Evolutionary conservation across 2,329 filamentous ascomycete genomes (phyloP), one percentile per base, ranked within the genome.

Genomic region (Seiridium unicorne): DNA sequence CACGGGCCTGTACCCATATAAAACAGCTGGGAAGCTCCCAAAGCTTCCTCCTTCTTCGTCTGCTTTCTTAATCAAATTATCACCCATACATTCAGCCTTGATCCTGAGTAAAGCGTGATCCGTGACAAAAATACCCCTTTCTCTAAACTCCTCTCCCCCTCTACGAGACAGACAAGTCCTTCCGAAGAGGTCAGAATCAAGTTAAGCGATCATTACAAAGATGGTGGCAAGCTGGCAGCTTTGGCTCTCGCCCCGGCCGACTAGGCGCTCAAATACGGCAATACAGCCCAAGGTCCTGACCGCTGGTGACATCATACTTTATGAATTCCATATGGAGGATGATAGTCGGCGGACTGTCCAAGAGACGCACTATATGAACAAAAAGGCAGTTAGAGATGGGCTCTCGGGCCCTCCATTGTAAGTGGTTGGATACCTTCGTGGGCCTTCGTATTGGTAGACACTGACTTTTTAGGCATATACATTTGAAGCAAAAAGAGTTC

Each of bases 301-400:
- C 6, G 31, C 53, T 26, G 51, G 59, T 10, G 42, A 63, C 51
- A 59, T 57, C 18, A 59, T 61, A 10, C 57, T 44, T 2, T 65
- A 57, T 26, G 62, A 65, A 3, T 34, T 58, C 10, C 51, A 62
- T 13, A 18, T 32, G 1, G 51, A 62, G 34, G 32, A 34, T 7
- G 53, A 61, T 34, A 60, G 61, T 6, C 49, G 42, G 13, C 61
- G 61, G 57, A 38, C 32, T 42, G 55, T 65, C 11, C 61, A 58
- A 51, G 62, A 64, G 54, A 64, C 61, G 38, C 64, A 65, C 40
- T 57, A 63, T 36, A 61, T 64, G n/a, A 38, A 64, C 3, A 65
- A 62, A 32, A 58, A 58, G 11, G 26, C 51, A 5, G 62, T 63
- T 18, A 58, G 53, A 10, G 61, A 60, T 18, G 64, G 62, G 31